These are phyloP conservation scores for Alternaria arborescens DNA, from an alignment of 2,329 filamentous ascomycete genomes.

Conservation along the genomic window DNA sequence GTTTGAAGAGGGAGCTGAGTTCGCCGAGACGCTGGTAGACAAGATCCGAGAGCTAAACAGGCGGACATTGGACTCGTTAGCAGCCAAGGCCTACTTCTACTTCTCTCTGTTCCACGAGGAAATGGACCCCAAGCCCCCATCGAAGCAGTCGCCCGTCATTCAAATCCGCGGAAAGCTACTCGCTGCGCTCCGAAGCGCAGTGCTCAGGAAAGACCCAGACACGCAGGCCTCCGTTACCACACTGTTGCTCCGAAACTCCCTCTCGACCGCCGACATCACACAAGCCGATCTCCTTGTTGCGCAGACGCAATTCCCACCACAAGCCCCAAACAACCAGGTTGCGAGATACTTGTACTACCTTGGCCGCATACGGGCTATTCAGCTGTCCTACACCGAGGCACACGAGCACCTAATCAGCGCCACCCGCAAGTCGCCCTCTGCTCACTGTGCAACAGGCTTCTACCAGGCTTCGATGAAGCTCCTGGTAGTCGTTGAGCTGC, in stretches of 20 bases:
- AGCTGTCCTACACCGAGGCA: slow-evolving; percentile 95
- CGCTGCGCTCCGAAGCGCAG: slow-evolving; percentile 89
- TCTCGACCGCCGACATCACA: slow-evolving; percentile 93
- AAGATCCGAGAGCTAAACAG: slow-evolving; percentile 90
- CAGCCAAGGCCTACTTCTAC: slow-evolving; percentile 98
- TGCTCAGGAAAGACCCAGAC: slow-evolving; percentile 94
- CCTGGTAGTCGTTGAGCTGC: slow-evolving; percentile 91
- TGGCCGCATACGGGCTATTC: slow-evolving; percentile 93
- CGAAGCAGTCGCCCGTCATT: slow-evolving; percentile 85
- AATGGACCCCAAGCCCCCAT: slow-evolving; percentile 84
- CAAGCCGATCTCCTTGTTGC: slow-evolving; percentile 96
- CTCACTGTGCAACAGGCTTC: slow-evolving; percentile 88
- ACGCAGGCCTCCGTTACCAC: slow-evolving; percentile 98
- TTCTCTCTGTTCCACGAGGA: slow-evolving; percentile 95
- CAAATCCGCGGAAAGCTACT: slow-evolving; percentile 86
- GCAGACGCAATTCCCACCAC: slow-evolving; percentile 93
- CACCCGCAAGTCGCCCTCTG: slow-evolving; percentile 93
- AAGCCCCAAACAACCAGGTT: slow-evolving; percentile 97
- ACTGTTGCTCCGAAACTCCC: slow-evolving; percentile 91
- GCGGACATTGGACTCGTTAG: slow-evolving; percentile 90
- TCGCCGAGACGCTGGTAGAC: slow-evolving; percentile 84
- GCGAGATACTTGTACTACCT: slow-evolving; percentile 97
- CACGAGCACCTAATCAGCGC: slow-evolving; percentile 93
- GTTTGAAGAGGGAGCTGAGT: slow-evolving; percentile 79
- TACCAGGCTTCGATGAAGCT: slow-evolving; percentile 96